Percentiles rank a stretch among this genome's conserved stretches.
Evolutionary conservation across 306 rosid species (phyloP).

Genomic region (Corylus heterophylla): DNA sequence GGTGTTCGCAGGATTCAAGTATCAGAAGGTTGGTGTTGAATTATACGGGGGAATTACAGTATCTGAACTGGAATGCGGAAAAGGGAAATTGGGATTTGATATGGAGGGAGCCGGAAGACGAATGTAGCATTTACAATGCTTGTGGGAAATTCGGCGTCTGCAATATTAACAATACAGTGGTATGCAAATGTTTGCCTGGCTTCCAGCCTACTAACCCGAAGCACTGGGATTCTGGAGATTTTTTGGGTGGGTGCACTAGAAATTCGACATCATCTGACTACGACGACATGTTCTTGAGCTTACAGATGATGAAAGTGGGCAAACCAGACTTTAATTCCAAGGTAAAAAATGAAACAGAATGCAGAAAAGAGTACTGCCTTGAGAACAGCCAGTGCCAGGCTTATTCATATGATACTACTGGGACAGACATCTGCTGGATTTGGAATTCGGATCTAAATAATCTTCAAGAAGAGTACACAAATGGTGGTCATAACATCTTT

Average conservation of each 20-base stretch:
- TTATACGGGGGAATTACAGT: neutral
- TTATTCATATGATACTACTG: conserved; percentile 24
- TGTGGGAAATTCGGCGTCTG: conserved; percentile 47
- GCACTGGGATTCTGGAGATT: neutral
- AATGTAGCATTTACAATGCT: conserved; percentile 11
- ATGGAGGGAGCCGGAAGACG: conserved; percentile 26
- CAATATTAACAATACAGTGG: neutral
- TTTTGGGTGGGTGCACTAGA: neutral
- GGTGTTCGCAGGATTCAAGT: neutral
- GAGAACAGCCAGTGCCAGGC: conserved; percentile 12
- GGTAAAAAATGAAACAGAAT: conserved; percentile 10
- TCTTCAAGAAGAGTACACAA: conserved; percentile 22
- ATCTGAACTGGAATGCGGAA: neutral
- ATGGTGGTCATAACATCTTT: neutral
- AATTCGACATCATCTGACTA: too few relatives aligned
- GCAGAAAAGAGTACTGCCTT: conserved; percentile 19
- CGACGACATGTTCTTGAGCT: conserved; percentile 18
- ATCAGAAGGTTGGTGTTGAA: conserved; percentile 30
- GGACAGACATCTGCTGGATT: neutral
- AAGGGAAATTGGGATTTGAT: accelerated
- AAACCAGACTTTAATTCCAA: accelerated
- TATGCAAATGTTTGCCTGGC: conserved; percentile 53
- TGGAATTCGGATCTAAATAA: conserved; percentile 28
- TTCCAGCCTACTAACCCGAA: neutral
- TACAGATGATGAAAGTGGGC: conserved; percentile 8